Base-by-base conservation (phyloP, 2,329 filamentous ascomycete genomes). In the Pleurostoma richardsiae region DNA sequence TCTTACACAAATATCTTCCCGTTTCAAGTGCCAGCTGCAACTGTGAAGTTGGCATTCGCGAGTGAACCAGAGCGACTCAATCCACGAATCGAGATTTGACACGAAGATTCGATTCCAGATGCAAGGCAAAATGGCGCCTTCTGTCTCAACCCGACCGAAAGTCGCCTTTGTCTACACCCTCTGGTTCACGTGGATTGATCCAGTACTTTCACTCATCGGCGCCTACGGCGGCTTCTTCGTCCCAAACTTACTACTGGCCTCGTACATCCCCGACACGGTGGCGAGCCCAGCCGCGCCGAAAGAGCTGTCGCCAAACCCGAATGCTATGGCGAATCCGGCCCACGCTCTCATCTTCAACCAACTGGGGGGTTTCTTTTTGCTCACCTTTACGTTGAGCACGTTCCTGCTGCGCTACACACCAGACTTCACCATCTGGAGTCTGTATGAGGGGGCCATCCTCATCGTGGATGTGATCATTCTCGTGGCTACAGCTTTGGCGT, bases 171-270 rank as follows among this genome's bases (percentile, higher is more conserved):
- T 30, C 30, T 38, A 43, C 40, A 27, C 3, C 19, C 40, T 41
- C 40, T 41, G 40, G 40, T 41, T 41, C 29, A 7, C 29, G 5
- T 41, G 40, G 40, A 41, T 41, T 28, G 40, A 41, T 28, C 40
- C 40, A 10, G 40, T 30, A 29, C 19, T 41, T 6, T 41, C 40
- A 4, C 40, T 41, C 40, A 27, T 28, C 19, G 40, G 40, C 6
- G 40, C 19, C 6, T 41, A 41, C 40, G 40, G 40, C 29, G 40
- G 40, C 26, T 28, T 41, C 40, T 41, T 41, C 26, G 40, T 11
- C 10, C 40, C 40, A 4, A 6, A 41, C 6, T 28, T 41, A n/a
- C 40, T 41, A 5, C 40, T 41, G 26, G 6, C 11, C 40, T 41
- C 40, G 5, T 41, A 41, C 40, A 41, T 41, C 40, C 40, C 40